Evolutionary conservation across 1,284 basidiomycete genomes (phyloP).

Genomic region (Cryptococcus sp.): DNA sequence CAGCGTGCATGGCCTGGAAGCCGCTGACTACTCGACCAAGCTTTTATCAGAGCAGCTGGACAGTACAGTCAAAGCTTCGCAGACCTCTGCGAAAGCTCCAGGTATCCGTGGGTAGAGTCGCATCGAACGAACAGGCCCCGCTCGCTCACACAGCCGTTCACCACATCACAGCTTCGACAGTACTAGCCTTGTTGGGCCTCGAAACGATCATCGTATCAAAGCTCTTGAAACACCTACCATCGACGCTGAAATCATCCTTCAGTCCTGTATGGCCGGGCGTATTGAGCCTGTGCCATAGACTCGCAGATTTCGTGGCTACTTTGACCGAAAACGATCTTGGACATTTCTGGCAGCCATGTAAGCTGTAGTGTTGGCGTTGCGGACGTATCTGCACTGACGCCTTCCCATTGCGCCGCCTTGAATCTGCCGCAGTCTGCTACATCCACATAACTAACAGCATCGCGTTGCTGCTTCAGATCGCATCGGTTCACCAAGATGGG

Average conservation of each 20-base stretch:
- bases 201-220: background rate
- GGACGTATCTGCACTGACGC: no score
- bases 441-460: background rate
- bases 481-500: background rate
- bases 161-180: background rate
- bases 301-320: background rate
- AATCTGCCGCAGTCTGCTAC: background rate
- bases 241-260: background rate
- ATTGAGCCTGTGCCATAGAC: background rate
- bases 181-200: background rate
- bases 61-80: background rate
- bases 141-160: background rate
- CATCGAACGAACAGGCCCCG: background rate
- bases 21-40: background rate
- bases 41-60: background rate
- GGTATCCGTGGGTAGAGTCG: background rate
- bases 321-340: background rate
- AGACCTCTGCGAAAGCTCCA: background rate
- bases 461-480: background rate
- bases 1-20: background rate
- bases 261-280: background rate
- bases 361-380: background rate
- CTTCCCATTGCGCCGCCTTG: background rate
- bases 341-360: constrained; percentile 1
- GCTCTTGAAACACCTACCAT: background rate